Conservation (phyloP, 352 stramenopile species). For the Phytophthora litchii region DNA sequence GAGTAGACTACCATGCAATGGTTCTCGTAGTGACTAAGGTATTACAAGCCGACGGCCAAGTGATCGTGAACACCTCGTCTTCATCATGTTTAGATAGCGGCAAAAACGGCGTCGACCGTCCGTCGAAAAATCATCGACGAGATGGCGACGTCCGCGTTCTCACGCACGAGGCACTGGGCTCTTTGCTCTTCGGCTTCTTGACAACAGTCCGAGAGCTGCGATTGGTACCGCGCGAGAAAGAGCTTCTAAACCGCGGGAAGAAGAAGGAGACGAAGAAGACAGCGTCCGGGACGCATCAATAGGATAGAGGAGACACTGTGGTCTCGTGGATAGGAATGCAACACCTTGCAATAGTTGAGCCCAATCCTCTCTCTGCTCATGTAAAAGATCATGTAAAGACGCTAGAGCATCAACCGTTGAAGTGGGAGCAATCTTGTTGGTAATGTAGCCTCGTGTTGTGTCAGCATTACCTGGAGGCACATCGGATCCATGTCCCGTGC, state of each 20-base stretch:
- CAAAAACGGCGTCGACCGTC: conserved; percentile 5
- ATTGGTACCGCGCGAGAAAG: conserved; percentile 75
- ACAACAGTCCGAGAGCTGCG: conserved; percentile 81
- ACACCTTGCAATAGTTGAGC: conserved; percentile 19
- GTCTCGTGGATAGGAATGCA: conserved; percentile 25
- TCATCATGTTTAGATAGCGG: conserved; percentile 24
- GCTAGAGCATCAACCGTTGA: conserved; percentile 7
- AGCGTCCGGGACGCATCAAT: conserved; percentile 20
- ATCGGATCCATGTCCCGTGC: conserved; percentile 7
- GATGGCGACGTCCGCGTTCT: conserved; percentile 34
- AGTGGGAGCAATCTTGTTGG: neutral
- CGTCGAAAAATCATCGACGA: conserved; percentile 16
- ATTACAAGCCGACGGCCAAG: conserved; percentile 43
- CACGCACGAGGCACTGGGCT: conserved; percentile 50
- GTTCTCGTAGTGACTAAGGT: conserved; percentile 39
- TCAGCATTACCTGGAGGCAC: neutral
- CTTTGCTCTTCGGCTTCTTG: conserved; percentile 75
- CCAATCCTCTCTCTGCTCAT: conserved; percentile 17
- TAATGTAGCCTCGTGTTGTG: too few relatives aligned
- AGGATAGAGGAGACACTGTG: conserved; percentile 31
- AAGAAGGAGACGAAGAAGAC: conserved; percentile 24
- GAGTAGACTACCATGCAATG: conserved; percentile 48
- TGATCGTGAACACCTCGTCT: conserved; percentile 41
- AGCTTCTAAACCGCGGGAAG: conserved; percentile 50
- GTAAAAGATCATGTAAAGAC: conserved; percentile 26